phyloP scores from a whole-genome alignment of 257 asterid genomes.

The Vinca minor region DNA sequence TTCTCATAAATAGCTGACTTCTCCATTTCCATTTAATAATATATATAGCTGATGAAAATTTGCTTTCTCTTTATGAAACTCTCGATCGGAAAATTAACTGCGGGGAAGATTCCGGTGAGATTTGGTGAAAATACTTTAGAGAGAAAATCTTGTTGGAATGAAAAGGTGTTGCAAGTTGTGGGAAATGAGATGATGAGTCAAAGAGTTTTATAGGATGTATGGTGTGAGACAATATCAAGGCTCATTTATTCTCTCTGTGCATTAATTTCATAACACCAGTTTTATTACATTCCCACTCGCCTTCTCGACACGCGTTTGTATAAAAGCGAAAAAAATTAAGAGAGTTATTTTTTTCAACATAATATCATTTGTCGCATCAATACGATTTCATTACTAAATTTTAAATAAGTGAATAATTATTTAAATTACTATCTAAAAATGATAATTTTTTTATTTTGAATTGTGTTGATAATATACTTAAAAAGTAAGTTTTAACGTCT shows the following conservation, averaged over 20 bases:
- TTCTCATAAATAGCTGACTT: constrained; percentile 22
- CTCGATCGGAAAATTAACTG: neutral
- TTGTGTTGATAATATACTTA: too few relatives aligned
- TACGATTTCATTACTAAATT: too few relatives aligned
- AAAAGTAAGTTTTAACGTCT: too few relatives aligned
- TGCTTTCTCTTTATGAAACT: neutral
- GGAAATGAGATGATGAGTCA: neutral
- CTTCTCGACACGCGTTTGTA: neutral
- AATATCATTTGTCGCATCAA: too few relatives aligned
- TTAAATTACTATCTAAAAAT: too few relatives aligned
- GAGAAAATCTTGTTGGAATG: neutral
- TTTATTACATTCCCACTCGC: constrained; percentile 16
- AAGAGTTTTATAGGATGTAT: constrained; percentile 25
- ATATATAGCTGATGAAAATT: neutral
- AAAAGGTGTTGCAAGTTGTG: neutral
- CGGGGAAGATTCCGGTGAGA: neutral
- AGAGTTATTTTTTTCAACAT: too few relatives aligned
- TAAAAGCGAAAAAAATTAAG: too few relatives aligned
- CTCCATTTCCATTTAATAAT: constrained; percentile 21
- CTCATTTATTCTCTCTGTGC: constrained; percentile 42
- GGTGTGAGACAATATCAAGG: constrained; percentile 26
- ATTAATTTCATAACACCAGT: constrained; percentile 32
- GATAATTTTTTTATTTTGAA: too few relatives aligned
- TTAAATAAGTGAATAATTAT: too few relatives aligned
- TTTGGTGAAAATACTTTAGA: too few relatives aligned